Evolutionary conservation across 2,329 filamentous ascomycete genomes (phyloP).

Genomic region (Sporothrix globosa): DNA sequence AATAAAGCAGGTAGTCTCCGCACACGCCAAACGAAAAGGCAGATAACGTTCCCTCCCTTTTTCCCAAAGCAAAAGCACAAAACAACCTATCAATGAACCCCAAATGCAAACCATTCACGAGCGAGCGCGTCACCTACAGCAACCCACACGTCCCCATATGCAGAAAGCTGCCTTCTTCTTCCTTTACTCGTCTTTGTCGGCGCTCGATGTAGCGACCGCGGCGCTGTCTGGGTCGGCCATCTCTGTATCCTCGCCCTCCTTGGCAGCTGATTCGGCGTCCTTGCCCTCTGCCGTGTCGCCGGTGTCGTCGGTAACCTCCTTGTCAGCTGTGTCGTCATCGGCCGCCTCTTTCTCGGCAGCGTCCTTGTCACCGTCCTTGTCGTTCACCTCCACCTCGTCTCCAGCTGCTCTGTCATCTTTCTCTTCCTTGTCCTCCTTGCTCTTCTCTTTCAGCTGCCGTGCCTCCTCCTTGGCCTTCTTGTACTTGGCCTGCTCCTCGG

Average conservation of each 20-base stretch:
- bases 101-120: background rate
- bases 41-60: background rate
- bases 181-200: constrained; percentile 35
- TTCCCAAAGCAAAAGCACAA: constrained; percentile 17
- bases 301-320: background rate
- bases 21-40: constrained; percentile 24
- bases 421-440: constrained; percentile 23
- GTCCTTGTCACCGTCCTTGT: constrained; percentile 24
- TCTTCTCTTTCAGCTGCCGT: constrained; percentile 34
- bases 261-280: background rate
- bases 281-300: background rate
- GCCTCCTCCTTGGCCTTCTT: constrained; percentile 49
- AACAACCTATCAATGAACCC: background rate
- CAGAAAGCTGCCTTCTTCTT: background rate
- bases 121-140: background rate
- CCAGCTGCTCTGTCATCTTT: constrained; percentile 26
- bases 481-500: constrained; percentile 47
- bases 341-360: background rate
- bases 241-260: constrained; percentile 51
- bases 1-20: background rate
- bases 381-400: constrained; percentile 3
- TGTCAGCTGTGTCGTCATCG: background rate
- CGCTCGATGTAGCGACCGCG: constrained; percentile 38
- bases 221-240: constrained; percentile 53
- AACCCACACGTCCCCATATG: background rate